Conservation (phyloP, 2,329 filamentous ascomycete species). For the Xylariales sp. region DNA sequence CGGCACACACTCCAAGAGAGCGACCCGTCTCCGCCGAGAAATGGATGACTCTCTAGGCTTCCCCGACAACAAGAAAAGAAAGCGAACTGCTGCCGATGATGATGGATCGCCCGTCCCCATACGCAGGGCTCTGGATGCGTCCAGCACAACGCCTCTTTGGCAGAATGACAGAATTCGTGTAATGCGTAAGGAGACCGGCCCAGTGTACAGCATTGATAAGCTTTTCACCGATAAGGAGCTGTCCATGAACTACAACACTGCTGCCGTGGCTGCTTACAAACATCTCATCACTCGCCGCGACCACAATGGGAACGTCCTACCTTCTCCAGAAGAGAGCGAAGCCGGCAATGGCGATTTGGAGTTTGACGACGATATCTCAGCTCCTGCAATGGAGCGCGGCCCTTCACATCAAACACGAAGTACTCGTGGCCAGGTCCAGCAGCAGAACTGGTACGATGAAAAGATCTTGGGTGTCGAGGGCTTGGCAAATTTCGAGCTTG, state of each 20-base stretch:
- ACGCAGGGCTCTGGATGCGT: conserved; percentile 50
- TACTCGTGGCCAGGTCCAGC: conserved; percentile 45
- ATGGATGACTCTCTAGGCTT: conserved; percentile 54
- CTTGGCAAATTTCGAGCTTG: conserved; percentile 54
- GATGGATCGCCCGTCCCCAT: conserved; percentile 59
- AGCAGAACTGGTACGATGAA: conserved; percentile 53
- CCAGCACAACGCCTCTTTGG: conserved; percentile 58
- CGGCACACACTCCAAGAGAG: conserved; percentile 58
- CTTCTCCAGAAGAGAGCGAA: conserved; percentile 49
- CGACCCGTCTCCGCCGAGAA: conserved; percentile 57
- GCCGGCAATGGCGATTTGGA: conserved; percentile 47
- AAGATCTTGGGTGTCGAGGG: conserved; percentile 57
- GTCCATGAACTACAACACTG: conserved; percentile 59
- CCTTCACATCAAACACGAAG: conserved; percentile 61
- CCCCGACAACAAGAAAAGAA: conserved; percentile 57
- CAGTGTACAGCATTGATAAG: conserved; percentile 63
- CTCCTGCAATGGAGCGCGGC: conserved; percentile 58
- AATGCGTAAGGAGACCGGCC: conserved; percentile 51
- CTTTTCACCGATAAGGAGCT: conserved; percentile 69
- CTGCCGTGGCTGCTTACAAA: conserved; percentile 58
- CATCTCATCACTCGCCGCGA: conserved; percentile 56
- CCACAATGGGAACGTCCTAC: conserved; percentile 43
- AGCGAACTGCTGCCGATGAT: conserved; percentile 54
- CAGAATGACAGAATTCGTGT: conserved; percentile 54
- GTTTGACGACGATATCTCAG: conserved; percentile 43